Conservation (phyloP, 352 stramenopile genomes). For the Phytophthora aleatoria region DNA sequence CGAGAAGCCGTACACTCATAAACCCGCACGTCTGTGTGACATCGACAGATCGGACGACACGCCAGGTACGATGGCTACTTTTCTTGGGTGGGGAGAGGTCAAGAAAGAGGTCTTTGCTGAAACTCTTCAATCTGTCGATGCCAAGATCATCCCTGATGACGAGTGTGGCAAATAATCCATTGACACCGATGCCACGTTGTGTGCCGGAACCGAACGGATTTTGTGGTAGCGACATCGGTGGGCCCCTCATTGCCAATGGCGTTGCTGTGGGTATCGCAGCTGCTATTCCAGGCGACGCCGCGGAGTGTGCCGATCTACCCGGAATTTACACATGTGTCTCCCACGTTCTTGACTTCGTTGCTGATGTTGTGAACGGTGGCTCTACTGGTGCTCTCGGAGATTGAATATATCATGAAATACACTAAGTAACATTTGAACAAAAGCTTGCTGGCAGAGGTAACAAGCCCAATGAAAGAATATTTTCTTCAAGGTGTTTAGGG, state of each 20-base stretch:
- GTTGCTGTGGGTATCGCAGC: not conserved
- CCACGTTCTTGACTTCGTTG: not conserved
- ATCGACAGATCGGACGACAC: conserved; percentile 40
- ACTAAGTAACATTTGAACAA: too few species aligned
- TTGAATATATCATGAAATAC: too few species aligned
- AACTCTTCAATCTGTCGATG: conserved; percentile 43
- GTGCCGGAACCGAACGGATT: not conserved
- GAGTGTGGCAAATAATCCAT: conserved; percentile 34
- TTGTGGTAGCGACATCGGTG: not conserved
- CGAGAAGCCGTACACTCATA: too few species aligned
- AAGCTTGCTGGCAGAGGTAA: too few species aligned
- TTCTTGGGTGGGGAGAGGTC: conserved; percentile 46
- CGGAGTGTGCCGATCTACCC: not conserved
- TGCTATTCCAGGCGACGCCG: not conserved
- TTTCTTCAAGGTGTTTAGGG: too few species aligned
- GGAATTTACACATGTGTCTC: not conserved
- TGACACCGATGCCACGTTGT: not conserved
- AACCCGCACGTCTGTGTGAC: too few species aligned
- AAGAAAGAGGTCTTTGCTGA: conserved; percentile 21
- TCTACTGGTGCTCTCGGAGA: too few species aligned
- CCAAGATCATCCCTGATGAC: conserved; percentile 45
- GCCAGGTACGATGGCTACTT: conserved; percentile 41
- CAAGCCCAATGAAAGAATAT: too few species aligned
- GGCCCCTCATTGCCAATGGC: not conserved
- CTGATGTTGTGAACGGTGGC: too few species aligned